Base-by-base conservation (phyloP, 306 rosid species). In the Gastrolobium villosum region DNA sequence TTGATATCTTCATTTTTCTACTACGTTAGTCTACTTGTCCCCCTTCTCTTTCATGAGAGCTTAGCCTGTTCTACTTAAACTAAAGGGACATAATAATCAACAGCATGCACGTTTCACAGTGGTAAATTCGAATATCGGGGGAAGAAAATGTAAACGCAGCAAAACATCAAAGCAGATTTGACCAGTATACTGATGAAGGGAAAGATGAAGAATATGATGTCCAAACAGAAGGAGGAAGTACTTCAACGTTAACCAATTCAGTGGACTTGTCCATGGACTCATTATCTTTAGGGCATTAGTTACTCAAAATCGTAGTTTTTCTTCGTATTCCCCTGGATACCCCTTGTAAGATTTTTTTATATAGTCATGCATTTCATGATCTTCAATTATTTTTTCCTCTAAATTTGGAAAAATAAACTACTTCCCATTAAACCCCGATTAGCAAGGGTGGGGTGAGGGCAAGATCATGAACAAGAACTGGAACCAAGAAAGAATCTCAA, bases 181-280 rank as follows among this genome's bases (percentile, higher is more conserved):
- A 61, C 46, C 31, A 62, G 63, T 65, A 43, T 7, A 55, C 34
- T 32, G 35, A 8, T 20, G 3, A 41, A 36, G 32, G 8, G 8
- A 39, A 30, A 44, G 52, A 62, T 10, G 31, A 74, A 15, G 66
- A 69, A 31, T 31, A 26, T 52, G 45, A 81, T 30, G 66, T 14
- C 54, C 55, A 35, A 48, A 53, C 26, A 72, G 39, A 20, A 11
- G 13, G 65, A 61, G 54, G 32, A 64, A 65, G 50, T 40, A 5
- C 15, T 79, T 48, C 65, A 70, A 40, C 35, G 60, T 59, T 45
- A 79, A 64, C 62, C 49, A 64, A 80, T 54, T 54, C 68, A 72
- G 34, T 1, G 5, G 61, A 41, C 13, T 72, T 9, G 55, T 65
- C 48, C 48, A 56, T 3, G 14, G 3, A 45, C 55, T 56, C 70